Percentiles rank a stretch among this genome's conserved stretches.
Conservation (phyloP, 768 basidiomycete genomes). For the Boletus insuetus region DNA sequence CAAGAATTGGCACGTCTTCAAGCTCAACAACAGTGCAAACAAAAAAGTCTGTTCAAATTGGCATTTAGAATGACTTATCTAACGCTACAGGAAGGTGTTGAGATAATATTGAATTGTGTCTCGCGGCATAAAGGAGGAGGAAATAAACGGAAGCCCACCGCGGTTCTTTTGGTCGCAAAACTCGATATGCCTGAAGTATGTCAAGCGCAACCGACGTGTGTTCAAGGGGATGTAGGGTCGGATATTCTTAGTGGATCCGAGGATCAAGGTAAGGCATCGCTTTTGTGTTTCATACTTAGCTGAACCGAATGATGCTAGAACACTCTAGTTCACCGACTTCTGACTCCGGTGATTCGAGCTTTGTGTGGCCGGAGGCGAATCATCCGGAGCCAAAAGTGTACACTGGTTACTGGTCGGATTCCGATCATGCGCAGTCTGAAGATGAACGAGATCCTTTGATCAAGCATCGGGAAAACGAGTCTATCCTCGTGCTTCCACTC, state of each 20-base stretch:
- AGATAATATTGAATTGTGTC: conserved; percentile 42
- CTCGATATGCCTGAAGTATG: conserved; percentile 12
- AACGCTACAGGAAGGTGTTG: conserved; percentile 33
- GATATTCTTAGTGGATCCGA: conserved; percentile 2
- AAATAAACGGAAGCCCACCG: conserved; percentile 9
- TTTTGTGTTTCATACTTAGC: neutral
- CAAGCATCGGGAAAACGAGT: conserved; percentile 8
- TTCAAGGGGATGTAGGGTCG: neutral
- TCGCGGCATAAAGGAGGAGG: conserved; percentile 13
- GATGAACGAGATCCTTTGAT: conserved; percentile 22
- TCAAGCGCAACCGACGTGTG: neutral
- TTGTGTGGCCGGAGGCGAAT: conserved; percentile 13
- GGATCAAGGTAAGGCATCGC: conserved; percentile 7
- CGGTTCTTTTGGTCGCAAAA: conserved; percentile 18
- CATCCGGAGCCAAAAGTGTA: conserved; percentile 8
- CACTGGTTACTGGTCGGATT: conserved; percentile 25
- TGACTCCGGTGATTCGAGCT: conserved; percentile 2
- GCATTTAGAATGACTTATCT: neutral
- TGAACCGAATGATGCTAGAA: neutral
- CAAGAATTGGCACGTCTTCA: conserved; percentile 53
- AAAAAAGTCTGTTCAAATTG: conserved; percentile 39
- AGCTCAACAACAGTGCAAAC: conserved; percentile 34
- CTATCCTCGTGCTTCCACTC: conserved; percentile 21
- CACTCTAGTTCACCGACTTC: conserved; percentile 9
- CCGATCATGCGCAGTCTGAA: conserved; percentile 11